These are phyloP conservation scores for Cryptomeria japonica DNA, from an alignment of 75 land plant genomes.

Conservation along the genomic window DNA sequence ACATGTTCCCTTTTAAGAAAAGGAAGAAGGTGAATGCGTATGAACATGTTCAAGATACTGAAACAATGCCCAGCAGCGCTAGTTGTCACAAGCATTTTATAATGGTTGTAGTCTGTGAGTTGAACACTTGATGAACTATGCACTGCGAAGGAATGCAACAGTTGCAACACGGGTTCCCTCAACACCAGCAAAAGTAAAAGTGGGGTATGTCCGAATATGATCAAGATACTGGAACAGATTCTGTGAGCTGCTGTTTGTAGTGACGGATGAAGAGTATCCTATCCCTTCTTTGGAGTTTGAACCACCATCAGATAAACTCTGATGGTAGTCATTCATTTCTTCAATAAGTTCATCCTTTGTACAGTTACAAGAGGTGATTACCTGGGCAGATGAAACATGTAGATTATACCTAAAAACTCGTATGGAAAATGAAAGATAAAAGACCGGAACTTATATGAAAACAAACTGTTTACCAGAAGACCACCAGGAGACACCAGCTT, in stretches of 20 bases:
- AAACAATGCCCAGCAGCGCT: not conserved
- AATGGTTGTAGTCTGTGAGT: not conserved
- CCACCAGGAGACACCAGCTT: slow-evolving; percentile 87
- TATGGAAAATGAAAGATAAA: not conserved
- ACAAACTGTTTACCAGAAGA: slow-evolving; percentile 53
- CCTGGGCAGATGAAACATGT: slow-evolving; percentile 31
- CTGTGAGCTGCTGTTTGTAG: slow-evolving; percentile 23
- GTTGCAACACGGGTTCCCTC: slow-evolving; percentile 92
- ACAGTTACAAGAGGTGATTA: slow-evolving; percentile 91
- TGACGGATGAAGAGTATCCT: slow-evolving; percentile 1
- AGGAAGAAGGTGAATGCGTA: not conserved
- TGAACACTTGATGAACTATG: not conserved
- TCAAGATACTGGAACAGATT: slow-evolving; percentile 66
- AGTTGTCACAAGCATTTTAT: not conserved
- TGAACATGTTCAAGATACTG: not conserved
- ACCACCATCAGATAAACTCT: slow-evolving; percentile 18
- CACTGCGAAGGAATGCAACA: slow-evolving; percentile 71
- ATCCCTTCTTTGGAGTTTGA: slow-evolving; percentile 11
- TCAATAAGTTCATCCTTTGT: slow-evolving; percentile 95
- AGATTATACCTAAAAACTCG: not conserved
- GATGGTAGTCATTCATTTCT: slow-evolving; percentile 65
- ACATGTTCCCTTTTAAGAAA: not conserved
- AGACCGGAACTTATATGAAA: not conserved
- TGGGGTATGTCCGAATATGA: slow-evolving; percentile 88
- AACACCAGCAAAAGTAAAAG: slow-evolving; percentile 86